These are phyloP conservation scores for Pueraria montana DNA, from an alignment of 306 rosid genomes.

Conservation along the genomic window DNA sequence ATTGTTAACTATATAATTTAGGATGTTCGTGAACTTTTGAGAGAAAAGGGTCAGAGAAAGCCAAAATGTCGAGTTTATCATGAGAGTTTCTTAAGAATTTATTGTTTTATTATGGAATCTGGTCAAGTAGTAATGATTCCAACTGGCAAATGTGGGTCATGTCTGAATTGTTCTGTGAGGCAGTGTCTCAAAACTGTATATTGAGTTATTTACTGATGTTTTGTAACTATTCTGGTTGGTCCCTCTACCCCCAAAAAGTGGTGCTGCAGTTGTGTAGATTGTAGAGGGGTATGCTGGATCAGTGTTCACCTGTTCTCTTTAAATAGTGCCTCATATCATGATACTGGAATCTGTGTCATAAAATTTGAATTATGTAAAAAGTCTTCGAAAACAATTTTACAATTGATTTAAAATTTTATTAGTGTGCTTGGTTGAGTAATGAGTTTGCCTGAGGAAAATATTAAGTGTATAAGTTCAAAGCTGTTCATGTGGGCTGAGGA, in stretches of 20 bases:
- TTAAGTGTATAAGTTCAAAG: background rate
- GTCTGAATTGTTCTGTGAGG: background rate
- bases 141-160: background rate
- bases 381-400: constrained; percentile 26
- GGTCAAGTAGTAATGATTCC: constrained; percentile 19
- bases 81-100: constrained; percentile 12
- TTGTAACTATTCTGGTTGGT: constrained; percentile 8
- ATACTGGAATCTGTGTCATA: constrained; percentile 8
- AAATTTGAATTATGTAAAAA: constrained; percentile 1
- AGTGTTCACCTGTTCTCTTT: background rate
- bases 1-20: constrained; percentile 7
- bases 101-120: constrained; percentile 1
- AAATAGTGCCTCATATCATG: background rate
- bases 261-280: background rate
- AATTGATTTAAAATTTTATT: constrained; percentile 1
- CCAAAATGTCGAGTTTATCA: background rate
- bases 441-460: constrained; percentile 19
- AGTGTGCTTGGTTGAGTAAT: constrained; percentile 17
- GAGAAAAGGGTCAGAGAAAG: background rate
- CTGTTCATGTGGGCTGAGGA: constrained; percentile 33
- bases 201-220: background rate
- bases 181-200: constrained; percentile 9
- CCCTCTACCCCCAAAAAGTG: background rate
- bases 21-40: constrained; percentile 16
- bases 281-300: constrained; percentile 13